These are phyloP conservation scores for Glycyrrhiza uralensis DNA, from an alignment of 306 rosid genomes.

Conservation along the genomic window DNA sequence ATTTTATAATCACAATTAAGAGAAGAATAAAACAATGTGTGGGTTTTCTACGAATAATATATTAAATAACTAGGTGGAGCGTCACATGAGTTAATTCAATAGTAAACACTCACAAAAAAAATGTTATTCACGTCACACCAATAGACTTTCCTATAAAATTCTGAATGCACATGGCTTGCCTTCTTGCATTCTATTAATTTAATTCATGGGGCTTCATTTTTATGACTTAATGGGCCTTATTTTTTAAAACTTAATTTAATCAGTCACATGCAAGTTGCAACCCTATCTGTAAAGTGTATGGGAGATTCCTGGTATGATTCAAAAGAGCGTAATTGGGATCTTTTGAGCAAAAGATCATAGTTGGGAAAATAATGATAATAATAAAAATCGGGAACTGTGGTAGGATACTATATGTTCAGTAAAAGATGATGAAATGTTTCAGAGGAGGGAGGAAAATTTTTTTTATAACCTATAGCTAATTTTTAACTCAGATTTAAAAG, in stretches of 20 bases:
- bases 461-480: too few species aligned
- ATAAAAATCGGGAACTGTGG: too few species aligned
- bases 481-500: too few species aligned
- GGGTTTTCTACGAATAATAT: neutral
- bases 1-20: neutral
- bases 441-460: too few species aligned
- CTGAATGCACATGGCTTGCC: conserved; percentile 3
- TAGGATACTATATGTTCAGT: neutral
- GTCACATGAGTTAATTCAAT: neutral
- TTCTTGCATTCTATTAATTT: neutral
- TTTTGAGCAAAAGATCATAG: too few species aligned
- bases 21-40: neutral
- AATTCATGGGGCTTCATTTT: neutral
- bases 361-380: neutral
- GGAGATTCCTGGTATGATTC: neutral
- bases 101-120: neutral
- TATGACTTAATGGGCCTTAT: neutral
- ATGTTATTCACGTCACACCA: neutral
- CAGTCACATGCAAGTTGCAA: neutral
- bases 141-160: neutral
- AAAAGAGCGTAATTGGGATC: too few species aligned
- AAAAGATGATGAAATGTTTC: too few species aligned
- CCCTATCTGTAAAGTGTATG: neutral
- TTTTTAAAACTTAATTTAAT: neutral
- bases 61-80: neutral